phyloP scores from a whole-genome alignment of 306 rosid genomes.

The Vicia sativa region DNA sequence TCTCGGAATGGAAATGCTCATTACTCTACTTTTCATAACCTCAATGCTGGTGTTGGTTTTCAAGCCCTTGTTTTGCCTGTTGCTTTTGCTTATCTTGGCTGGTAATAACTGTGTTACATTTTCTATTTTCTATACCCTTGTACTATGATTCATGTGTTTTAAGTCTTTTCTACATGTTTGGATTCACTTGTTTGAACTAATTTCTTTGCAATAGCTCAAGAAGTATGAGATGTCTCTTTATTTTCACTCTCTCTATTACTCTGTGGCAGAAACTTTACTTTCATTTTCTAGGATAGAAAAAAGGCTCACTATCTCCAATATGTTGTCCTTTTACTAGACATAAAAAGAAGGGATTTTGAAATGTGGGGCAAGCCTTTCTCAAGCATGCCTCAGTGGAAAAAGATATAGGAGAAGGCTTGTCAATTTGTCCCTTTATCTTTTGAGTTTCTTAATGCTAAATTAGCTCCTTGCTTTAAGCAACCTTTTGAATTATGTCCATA shows the following conservation, averaged over 20 bases:
- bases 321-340: neutral
- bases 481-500: conserved; percentile 2
- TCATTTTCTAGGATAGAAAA: neutral
- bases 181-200: too few relatives aligned
- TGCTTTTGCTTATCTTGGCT: conserved; percentile 95
- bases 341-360: conserved; percentile 7
- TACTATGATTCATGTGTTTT: neutral
- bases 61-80: conserved; percentile 93
- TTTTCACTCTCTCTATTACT: neutral
- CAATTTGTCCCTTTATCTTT: conserved; percentile 21
- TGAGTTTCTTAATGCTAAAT: conserved; percentile 3
- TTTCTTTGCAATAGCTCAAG: too few relatives aligned
- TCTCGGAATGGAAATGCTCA: conserved; percentile 98
- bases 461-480: conserved; percentile 17
- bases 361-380: neutral
- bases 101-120: conserved; percentile 48
- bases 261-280: neutral
- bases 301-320: neutral
- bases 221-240: neutral
- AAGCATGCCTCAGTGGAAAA: conserved; percentile 3
- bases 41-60: conserved; percentile 96
- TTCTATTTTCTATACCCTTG: neutral
- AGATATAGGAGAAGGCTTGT: neutral
- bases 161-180: too few relatives aligned
- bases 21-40: conserved; percentile 96